Evolutionary conservation across 2,329 filamentous ascomycete species (phyloP), one percentile per base, ranked within the genome.

Genomic region (Fusarium neocosmosporiellum): DNA sequence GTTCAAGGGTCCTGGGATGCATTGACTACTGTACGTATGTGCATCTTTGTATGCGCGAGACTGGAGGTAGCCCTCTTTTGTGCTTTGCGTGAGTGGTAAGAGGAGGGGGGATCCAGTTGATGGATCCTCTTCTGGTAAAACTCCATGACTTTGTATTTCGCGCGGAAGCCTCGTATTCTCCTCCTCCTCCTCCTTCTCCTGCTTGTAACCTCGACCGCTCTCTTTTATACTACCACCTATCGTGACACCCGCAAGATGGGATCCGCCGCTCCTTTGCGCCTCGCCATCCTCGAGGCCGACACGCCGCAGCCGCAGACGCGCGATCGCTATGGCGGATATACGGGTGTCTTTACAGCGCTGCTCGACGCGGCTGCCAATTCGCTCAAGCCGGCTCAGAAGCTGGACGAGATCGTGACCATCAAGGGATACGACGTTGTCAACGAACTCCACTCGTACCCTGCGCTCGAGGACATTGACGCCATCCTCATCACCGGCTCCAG

Each of bases 231-330:
- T 29, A 55, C 29, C 34, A 34, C 29, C 33, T 39, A 55, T 16
- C 54, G 29, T 36, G 29, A 43, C 34, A 27, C 13, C 63, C 60
- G 13, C n/a, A 27, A 72, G 59, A 77, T 78, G 74, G 39, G 50
- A 34, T 65, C 71, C 55, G 60, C 66, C 16, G 39, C 89, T 33
- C 89, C 89, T 33, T 84, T 96, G 74, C 92, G 93, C 64, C 92
- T 98, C 82, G 95, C 95, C 54, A 88, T 98, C 75, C 91, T 98
- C 75, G 94, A 98, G 86, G 92, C 93, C 85, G 96, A 98, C 83
- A 93, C 89, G 2, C 94, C 94, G 1, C 86, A 93, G 58, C 88
- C 90, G 2, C 82, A 88, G 48, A 89, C 92, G 39, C 84, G 88
- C 63, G 87, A 87, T 63, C 89, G 89, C 77, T 95, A 93, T 82